Base-by-base conservation (phyloP, 805 yeast genomes). In the Candida vaughaniae region DNA sequence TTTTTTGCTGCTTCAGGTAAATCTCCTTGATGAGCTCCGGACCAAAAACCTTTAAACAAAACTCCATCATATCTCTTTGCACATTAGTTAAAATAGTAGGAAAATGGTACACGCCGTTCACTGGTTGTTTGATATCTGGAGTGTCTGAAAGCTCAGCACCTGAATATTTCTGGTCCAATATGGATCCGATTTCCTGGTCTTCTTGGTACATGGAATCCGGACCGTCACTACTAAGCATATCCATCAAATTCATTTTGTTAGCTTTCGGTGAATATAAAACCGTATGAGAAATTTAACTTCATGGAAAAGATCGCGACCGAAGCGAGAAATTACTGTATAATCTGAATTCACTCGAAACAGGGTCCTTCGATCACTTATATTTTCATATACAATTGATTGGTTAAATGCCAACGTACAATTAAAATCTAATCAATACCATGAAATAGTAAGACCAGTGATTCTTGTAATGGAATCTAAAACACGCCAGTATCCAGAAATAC, bases 211-310 rank as follows among this genome's bases (percentile, higher is more conserved):
- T 16, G 10, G 45, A 37, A 8, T 45, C 48, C n/a, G 58, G 57
- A 28, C 56, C 49, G 20, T 63, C 68, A n/a, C 51, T 49, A 26
- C 68, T 56, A 12, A 66, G 56, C 55, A 66, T 52, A 32, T 66
- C 71, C 59, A 61, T 52, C 36, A 66, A 60, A 38, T 66, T 66
- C 71, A 66, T 66, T 19, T 25, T 38, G 31, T 25, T 16, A n/a
- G n/a, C n/a, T n/a, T n/a, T n/a, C n/a, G n/a, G n/a, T n/a, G n/a
- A n/a, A n/a, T n/a, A n/a, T n/a, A n/a, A n/a, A n/a, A n/a, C n/a
- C n/a, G n/a, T n/a, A n/a, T n/a, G n/a, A n/a, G n/a, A n/a, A n/a
- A n/a, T n/a, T n/a, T n/a, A n/a, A n/a, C n/a, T n/a, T n/a, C n/a
- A n/a, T n/a, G 14, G 14, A 10, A 8, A 25, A 7, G 12, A 10